Evolutionary conservation across 2,329 filamentous ascomycete species (phyloP), one percentile per base, ranked within the genome.

Genomic region (Alternaria brassicae): DNA sequence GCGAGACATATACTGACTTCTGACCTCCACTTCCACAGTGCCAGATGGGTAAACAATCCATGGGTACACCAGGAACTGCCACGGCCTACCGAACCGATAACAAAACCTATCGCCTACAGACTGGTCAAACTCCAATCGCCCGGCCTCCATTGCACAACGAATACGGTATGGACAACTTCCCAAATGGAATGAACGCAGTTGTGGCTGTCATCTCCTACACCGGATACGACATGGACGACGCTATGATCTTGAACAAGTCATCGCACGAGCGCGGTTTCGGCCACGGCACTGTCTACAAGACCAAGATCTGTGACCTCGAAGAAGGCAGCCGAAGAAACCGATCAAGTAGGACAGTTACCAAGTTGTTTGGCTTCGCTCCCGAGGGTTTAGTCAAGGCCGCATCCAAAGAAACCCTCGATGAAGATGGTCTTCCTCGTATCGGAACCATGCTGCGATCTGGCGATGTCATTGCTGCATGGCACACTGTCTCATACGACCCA

Each of bases 191-290:
- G 72, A 99, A 99, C 72, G 92, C 93, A 8, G 89, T 98, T 37
- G 95, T 99, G 58, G 95, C 95, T 59, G 96, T 99, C 77, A 97
- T 99, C 65, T 97, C 94, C 0, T 99, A 99, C 79, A 98, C 94
- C 2, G 95, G 94, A 51, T 99, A 98, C 81, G 95, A 99, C 84
- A 99, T 99, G 95, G 95, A 99, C 84, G 95, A 99, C 81, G 95
- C 95, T 76, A 98, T 98, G 94, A 98, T 99, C 75, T 84, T 99
- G 76, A 98, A 98, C 84, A 98, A 98, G 78, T 97, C 93, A 19
- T 89, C 94, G 3, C 92, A 97, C 78, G 95, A 99, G 79, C 89
- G 95, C 68, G 95, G 95, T 13, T 98, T 99, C 73, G 94, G 93
- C 36, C 89, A 98, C 73, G 95, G 95, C 55, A 96, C 93, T 5